Evolutionary conservation across 2,329 filamentous ascomycete species (phyloP), one percentile per base, ranked within the genome.

Genomic region (Calonectria hawksworthii): DNA sequence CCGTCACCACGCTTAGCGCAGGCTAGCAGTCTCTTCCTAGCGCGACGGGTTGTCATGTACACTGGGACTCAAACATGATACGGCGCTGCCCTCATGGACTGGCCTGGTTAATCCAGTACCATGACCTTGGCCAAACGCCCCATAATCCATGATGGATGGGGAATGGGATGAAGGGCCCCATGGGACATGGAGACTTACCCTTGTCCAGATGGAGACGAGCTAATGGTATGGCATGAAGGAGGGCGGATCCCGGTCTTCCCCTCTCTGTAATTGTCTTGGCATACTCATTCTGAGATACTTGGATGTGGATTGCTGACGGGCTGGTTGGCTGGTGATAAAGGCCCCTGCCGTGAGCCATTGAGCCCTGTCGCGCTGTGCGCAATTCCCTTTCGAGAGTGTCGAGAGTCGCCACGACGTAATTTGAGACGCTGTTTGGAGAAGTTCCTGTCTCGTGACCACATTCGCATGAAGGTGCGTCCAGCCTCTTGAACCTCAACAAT

Each of bases 131-230:
- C 71, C 18, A 36, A 65, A 66, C 54, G 70, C 56, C 56, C 56
- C 70, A 73, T 73, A 66, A 73, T 72, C 70, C 66, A 73, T 69
- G 71, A 70, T 68, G 34, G 66, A 68, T 59, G 66, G 66, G 66
- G 66, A 41, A 68, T 68, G 50, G 38, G 51, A 73, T 70, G 71
- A 68, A 70, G 71, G 52, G 38, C 66, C 71, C 71, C 66, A 69
- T 68, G 71, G 64, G 54, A 44, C 54, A 69, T 69, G 54, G 68
- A 63, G 72, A 51, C 59, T n/a, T 34, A 63, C 61, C 72, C 72
- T 26, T 61, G 72, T 54, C 30, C 51, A 34, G 28, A 69, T 51
- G 59, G 69, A 68, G 70, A 47, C 54, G 70, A 32, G 56, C 56
- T 63, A 63, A 63, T 41, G 36, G 34, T 34, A 68, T 72, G 64